Percentiles rank a stretch among this genome's conserved stretches.
These are phyloP conservation scores for Alternaria longipes DNA, from an alignment of 2,329 filamentous ascomycete species.

Conservation along the genomic window DNA sequence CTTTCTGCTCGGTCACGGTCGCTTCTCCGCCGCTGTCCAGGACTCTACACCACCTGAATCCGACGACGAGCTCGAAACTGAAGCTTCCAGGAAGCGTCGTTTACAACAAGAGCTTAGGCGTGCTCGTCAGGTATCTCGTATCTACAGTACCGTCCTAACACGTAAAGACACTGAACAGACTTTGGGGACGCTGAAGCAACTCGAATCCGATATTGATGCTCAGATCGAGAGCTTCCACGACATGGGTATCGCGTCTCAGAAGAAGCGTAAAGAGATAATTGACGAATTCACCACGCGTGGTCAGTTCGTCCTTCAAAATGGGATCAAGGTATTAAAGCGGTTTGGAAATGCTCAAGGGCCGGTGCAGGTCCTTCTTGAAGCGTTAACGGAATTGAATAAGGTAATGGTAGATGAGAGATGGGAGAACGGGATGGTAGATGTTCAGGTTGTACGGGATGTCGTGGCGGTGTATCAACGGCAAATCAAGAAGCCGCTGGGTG, in stretches of 20 bases:
- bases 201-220: background rate
- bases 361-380: background rate
- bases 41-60: background rate
- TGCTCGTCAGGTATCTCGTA: background rate
- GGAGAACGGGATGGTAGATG: background rate
- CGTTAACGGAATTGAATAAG: background rate
- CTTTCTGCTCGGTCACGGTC: background rate
- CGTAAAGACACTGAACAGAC: background rate
- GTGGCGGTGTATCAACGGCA: background rate
- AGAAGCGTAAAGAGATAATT: background rate
- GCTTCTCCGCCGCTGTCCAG: background rate
- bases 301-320: background rate
- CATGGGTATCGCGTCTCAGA: background rate
- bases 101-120: background rate
- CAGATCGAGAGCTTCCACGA: background rate
- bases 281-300: background rate
- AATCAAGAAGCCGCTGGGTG: background rate
- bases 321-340: background rate
- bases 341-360: background rate
- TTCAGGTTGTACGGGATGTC: background rate
- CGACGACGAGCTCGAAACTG: background rate
- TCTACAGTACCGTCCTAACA: background rate
- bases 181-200: background rate
- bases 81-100: background rate
- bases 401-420: background rate